Conservation (phyloP, 345 rosid genomes). For the Pistacia atlantica region DNA sequence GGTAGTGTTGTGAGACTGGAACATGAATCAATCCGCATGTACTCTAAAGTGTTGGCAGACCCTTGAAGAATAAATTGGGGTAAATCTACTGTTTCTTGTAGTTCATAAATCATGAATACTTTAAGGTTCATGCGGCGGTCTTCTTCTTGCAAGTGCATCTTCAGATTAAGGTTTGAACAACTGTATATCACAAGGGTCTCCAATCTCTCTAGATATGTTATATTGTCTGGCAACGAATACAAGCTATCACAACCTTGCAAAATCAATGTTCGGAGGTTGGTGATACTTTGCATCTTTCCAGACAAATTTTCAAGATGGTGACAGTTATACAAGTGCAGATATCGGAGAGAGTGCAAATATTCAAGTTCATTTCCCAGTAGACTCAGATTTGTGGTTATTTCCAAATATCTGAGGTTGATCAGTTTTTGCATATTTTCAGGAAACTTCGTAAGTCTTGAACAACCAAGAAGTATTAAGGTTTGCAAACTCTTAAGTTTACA, state of each 20-base stretch:
- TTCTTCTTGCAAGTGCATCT: too few species aligned
- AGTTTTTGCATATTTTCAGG: too few species aligned
- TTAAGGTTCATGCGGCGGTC: too few species aligned
- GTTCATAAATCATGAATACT: not conserved
- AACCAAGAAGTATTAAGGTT: too few species aligned
- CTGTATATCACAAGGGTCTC: too few species aligned
- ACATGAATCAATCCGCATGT: constrained; percentile 18
- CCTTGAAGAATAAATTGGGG: constrained; percentile 31
- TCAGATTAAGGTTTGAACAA: constrained; percentile 16
- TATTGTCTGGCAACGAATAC: too few species aligned
- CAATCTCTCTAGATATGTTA: not conserved
- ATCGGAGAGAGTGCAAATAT: constrained; percentile 22
- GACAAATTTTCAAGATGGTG: constrained; percentile 19
- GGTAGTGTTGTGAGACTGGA: not conserved
- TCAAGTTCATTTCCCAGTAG: constrained; percentile 23
- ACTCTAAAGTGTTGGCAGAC: constrained; percentile 21
- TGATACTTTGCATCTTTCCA: not conserved
- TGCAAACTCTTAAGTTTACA: too few species aligned
- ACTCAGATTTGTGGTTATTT: constrained; percentile 15
- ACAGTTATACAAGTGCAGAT: constrained; percentile 14
- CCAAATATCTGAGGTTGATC: constrained; percentile 22
- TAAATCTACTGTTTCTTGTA: constrained; percentile 19
- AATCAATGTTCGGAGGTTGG: too few species aligned
- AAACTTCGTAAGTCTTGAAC: too few species aligned
- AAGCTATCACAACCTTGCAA: too few species aligned